Base-by-base conservation (phyloP, 768 basidiomycete genomes). In the Pseudohyphozyma bogoriensis region DNA sequence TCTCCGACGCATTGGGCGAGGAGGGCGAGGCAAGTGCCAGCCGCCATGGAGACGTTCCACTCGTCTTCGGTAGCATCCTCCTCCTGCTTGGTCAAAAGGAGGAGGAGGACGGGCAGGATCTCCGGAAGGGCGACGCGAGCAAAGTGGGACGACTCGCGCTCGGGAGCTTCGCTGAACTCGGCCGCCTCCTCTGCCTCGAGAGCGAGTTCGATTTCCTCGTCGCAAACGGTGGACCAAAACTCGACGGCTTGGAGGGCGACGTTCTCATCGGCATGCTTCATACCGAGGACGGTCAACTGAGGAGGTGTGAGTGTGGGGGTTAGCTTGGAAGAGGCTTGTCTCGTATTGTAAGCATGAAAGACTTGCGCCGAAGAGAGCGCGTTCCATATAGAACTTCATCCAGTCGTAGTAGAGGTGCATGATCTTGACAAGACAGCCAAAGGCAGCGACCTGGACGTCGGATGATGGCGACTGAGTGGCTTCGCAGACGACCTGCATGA, bases 401-500 rank as follows among this genome's bases (percentile, higher is more conserved):
- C 93, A 96, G 70, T 93, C 92, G 74, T 99, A 99, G 78, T 97
- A 99, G 58, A 95, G 77, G 58, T 85, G 84, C 95, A 99, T 97
- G 72, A 96, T 95, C 70, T 85, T 82, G 33, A 97, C 93, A 18
- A 99, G 78, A 75, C 87, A 90, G 73, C 95, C 91, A 70, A 95
- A 99, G 7, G 95, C 86, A 33, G 84, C 89, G n/a, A 95, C 86
- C 77, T 97, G 93, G 37, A 97, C 91, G 37, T 79, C 74, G 4
- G 86, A 82, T 2, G 83, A 75, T 1, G 80, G 62, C 68, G 85
- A 91, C 74, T 97, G 95, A 0, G 95, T 97, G 0, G 93, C 93
- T 72, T 97, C 95, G 72, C 95, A 99, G 22, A 97, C 88, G 45
- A 97, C 91, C 77, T 99, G 95, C 95, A 99, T 99, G 75, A 99